phyloP scores from a whole-genome alignment of 345 rosid genomes.

The Eucalyptus caleyi region DNA sequence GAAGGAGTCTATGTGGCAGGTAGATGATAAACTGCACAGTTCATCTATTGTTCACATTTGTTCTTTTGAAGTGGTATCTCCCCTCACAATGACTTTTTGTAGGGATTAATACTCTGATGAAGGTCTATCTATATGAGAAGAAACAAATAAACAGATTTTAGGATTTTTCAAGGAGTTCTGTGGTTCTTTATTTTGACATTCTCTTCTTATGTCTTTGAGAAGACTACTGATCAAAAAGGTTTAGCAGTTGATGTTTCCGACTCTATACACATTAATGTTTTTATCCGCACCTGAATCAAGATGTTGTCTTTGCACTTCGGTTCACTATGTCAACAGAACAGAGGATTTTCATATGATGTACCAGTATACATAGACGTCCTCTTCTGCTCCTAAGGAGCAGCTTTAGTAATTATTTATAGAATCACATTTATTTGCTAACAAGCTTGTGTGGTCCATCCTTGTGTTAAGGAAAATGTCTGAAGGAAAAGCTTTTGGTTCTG shows the following conservation, averaged over 20 bases:
- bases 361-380: neutral
- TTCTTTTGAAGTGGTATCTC: neutral
- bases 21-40: constrained; percentile 1
- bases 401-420: neutral
- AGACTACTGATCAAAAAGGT: neutral
- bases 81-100: neutral
- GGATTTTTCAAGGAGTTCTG: neutral
- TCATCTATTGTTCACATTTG: neutral
- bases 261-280: neutral
- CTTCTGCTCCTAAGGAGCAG: neutral
- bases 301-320: neutral
- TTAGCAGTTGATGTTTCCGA: neutral
- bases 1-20: constrained; percentile 92
- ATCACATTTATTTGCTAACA: neutral
- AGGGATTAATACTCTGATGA: neutral
- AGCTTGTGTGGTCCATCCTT: neutral
- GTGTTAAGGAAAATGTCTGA: neutral
- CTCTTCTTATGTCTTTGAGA: neutral
- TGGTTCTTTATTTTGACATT: neutral
- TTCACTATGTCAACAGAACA: neutral
- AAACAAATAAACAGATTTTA: neutral
- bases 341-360: neutral
- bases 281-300: neutral
- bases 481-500: neutral
- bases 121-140: neutral